A percentile compares a stretch with the other conserved stretches of the same genome.
phyloP scores from a whole-genome alignment of 345 rosid species.

The Triadica sebifera region DNA sequence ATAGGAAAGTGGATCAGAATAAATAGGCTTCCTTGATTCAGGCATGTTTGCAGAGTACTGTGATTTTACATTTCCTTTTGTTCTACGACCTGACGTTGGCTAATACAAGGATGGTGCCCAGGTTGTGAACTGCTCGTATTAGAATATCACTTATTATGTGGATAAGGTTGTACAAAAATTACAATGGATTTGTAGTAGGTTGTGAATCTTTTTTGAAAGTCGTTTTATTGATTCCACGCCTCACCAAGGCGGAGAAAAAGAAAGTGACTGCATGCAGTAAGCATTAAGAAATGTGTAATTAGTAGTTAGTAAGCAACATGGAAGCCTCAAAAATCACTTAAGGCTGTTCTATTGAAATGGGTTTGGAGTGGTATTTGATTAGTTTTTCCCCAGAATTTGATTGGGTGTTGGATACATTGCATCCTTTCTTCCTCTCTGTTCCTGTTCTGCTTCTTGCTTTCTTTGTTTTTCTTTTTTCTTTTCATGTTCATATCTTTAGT shows the following conservation, averaged over 20 bases:
- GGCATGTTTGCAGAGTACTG: not conserved
- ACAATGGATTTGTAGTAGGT: not conserved
- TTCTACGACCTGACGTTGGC: not conserved
- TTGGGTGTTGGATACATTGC: not conserved
- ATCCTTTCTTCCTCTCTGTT: not conserved
- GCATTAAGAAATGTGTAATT: not conserved
- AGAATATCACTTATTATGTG: not conserved
- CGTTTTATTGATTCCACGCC: not conserved
- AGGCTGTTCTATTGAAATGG: not conserved
- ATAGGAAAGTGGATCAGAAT: not conserved
- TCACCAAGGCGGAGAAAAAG: not conserved
- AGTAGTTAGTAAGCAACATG: not conserved
- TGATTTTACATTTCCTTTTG: not conserved
- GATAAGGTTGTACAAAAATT: not conserved
- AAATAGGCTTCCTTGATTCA: not conserved
- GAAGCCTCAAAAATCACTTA: not conserved
- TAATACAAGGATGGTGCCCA: not conserved
- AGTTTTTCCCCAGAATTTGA: not conserved
- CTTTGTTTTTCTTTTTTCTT: not conserved
- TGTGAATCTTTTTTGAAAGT: not conserved
- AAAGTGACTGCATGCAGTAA: not conserved
- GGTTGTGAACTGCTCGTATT: not conserved
- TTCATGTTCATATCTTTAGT: not conserved
- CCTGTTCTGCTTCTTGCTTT: not conserved
- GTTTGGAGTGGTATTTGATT: not conserved